Evolutionary conservation across 306 rosid genomes (phyloP), one percentile per base, ranked within the genome.

Genomic region (Cyamopsis tetragonoloba): DNA sequence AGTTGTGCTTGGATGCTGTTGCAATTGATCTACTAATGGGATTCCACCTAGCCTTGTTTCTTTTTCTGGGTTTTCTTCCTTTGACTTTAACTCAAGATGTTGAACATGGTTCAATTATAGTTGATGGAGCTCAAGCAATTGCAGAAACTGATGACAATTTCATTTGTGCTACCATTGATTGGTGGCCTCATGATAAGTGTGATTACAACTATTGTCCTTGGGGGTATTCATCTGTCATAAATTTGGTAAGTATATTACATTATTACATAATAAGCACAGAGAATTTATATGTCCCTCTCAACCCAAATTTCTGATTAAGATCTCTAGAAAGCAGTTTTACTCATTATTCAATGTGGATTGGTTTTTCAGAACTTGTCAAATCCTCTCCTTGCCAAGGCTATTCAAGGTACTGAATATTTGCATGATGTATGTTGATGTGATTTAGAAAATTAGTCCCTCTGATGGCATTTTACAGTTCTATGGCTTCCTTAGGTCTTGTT

Each of bases 181-280:
- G 96, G 99, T 93, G 99, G 99, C 91, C 91, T 70, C 86, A 80
- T 58, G 91, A 88, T 26, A 93, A 93, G 77, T 93, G 99, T 27
- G 76, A 88, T 79, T 93, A 93, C 77, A 80, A 78, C 77, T 81
- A 82, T 19, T 93, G 99, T 74, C 92, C 97, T 3, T 93, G 99
- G 99, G 96, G 87, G 17, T 20, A 81, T 62, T 62, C 99, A 15
- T 90, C 99, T 47, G 84, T 57, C 3, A 30, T 20, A 19, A 93
- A 90, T 75, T 53, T 93, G 91, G 99, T 93, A 47, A 71, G 86
- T 56, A 31, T 64, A 58, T 41, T 27, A 54, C 37, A 22, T 44
- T 38, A 20, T 9, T 4, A 26, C 6, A 56, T 60, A 27, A 49
- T 56, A 39, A 55, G 32, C 39, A 37, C n/a, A 43, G 31, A 39